These are phyloP conservation scores for Knoxia roxburghii DNA, from an alignment of 257 asterid genomes.

Conservation along the genomic window DNA sequence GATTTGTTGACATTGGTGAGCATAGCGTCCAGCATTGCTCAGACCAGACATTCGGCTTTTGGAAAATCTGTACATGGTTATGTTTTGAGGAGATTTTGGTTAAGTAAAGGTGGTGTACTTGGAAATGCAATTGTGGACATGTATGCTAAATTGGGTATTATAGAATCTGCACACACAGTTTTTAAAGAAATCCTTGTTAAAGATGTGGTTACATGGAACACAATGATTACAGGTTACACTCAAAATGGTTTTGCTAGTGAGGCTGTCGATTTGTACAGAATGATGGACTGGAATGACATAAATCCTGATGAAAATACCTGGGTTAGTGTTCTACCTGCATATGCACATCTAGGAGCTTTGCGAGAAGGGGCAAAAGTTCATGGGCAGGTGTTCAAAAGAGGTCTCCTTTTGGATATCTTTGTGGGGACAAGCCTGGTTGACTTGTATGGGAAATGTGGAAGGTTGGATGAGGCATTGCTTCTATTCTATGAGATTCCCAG, in stretches of 20 bases:
- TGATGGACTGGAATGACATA: slow-evolving; percentile 36
- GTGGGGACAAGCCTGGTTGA: slow-evolving; percentile 41
- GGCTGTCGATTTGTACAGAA: slow-evolving; percentile 44
- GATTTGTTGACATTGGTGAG: slow-evolving; percentile 69
- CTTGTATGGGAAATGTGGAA: slow-evolving; percentile 9
- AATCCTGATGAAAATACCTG: slow-evolving; percentile 62
- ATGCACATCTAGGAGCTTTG: slow-evolving; percentile 72
- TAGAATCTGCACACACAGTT: slow-evolving; percentile 47
- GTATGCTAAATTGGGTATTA: slow-evolving; percentile 74
- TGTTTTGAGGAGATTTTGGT: slow-evolving; percentile 54
- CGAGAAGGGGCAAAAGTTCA: slow-evolving; percentile 65
- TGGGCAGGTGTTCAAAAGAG: slow-evolving; percentile 44
- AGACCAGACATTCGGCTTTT: slow-evolving; percentile 37
- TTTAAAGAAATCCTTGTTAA: slow-evolving; percentile 48
- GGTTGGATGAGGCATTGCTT: slow-evolving; percentile 3
- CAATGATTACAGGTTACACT: slow-evolving; percentile 70
- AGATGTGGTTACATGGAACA: slow-evolving; percentile 78
- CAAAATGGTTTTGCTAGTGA: slow-evolving; percentile 80
- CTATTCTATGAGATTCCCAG: slow-evolving; percentile 1
- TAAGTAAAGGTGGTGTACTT: slow-evolving; percentile 31
- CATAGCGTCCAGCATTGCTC: slow-evolving; percentile 65
- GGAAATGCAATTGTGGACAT: slow-evolving; percentile 80
- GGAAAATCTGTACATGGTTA: slow-evolving; percentile 65
- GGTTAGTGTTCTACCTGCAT: slow-evolving; percentile 70
- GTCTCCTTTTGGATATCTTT: slow-evolving; percentile 48